Evolutionary conservation across 768 basidiomycete genomes (phyloP), one percentile per base, ranked within the genome.

Genomic region (Xerocomellus amylosporus): DNA sequence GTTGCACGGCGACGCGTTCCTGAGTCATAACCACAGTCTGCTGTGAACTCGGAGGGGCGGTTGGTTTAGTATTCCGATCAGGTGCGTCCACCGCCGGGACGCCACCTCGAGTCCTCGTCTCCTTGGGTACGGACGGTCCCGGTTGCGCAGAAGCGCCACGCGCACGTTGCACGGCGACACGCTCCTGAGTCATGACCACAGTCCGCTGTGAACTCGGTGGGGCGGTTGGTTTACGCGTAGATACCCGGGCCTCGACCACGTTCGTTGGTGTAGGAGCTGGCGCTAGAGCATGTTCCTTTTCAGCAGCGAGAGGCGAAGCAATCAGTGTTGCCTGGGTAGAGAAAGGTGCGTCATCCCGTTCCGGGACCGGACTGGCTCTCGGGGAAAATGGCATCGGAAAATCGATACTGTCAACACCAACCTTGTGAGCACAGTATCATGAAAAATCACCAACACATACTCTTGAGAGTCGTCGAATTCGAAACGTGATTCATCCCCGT

Each of bases 301-400:
- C 47, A 9, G 39, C 22, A 22, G 5, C 17, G 1, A 13, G 43
- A 38, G 68, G 64, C 17, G 68, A 64, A 1, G 58, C 58, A 5
- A 71, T 46, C 38, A 70, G 24, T 0, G 69, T 70, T 28, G 55
- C 56, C 24, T 71, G 68, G 6, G 70, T 70, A 46, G 61, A 55
- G 10, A 30, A 46, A 1, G 57, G 60, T 19, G 56, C 58, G 20
- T 9, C 65, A 1, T 59, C 48, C 1, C 19, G 43, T 9, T 48
- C 55, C 30, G 31, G 36, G 33, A 22, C 14, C 3, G 46, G 44
- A 10, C 43, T 28, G 9, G 30, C 7, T 22, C 30, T 31, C 1
- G 58, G 60, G 10, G 57, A 43, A 22, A 24, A 38, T 10, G 49
- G 51, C 24, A 15, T 8, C 6, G 52, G 41, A 24, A 44, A 36